These are phyloP conservation scores for Chrysopogon serrulatus DNA, from an alignment of 176 grass and related monocot genomes.

Conservation along the genomic window DNA sequence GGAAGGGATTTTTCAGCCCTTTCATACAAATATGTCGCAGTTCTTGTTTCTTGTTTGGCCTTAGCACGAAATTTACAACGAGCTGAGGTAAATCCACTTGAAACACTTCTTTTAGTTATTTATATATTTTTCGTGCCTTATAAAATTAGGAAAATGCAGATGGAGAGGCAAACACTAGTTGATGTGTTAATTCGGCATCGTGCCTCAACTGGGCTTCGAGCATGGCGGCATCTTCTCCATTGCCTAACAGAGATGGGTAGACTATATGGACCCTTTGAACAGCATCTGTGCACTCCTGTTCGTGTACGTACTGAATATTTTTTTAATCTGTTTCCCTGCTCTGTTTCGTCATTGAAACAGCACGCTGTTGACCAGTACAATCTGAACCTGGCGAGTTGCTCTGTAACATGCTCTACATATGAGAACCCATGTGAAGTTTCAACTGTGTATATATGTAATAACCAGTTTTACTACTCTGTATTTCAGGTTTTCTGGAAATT, in stretches of 20 bases:
- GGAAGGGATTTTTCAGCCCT: constrained; percentile 91
- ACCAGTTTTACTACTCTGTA: constrained; percentile 12
- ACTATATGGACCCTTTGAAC: constrained; percentile 85
- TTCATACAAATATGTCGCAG: constrained; percentile 96
- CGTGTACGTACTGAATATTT: constrained; percentile 51
- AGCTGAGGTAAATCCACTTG: constrained; percentile 65
- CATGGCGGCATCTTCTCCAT: constrained; percentile 98
- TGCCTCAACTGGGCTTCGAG: constrained; percentile 64
- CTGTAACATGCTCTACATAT: constrained; percentile 24
- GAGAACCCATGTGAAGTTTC: background rate
- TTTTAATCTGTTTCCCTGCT: background rate
- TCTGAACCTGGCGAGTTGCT: constrained; percentile 6
- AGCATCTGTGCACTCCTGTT: constrained; percentile 58
- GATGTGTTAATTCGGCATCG: constrained; percentile 61
- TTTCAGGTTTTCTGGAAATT: constrained; percentile 89
- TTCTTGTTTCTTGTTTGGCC: constrained; percentile 93
- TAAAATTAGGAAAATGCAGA: constrained; percentile 55
- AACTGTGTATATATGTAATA: constrained; percentile 10
- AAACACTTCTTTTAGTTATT: constrained; percentile 15
- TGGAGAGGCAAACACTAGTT: constrained; percentile 85
- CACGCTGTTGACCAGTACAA: constrained; percentile 17
- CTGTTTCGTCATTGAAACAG: constrained; percentile 15
- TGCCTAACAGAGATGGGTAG: constrained; percentile 77
- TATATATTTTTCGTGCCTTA: constrained; percentile 16
- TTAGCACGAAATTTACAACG: constrained; percentile 85